Evolutionary conservation across 305 asterid genomes (phyloP), one percentile per base, ranked within the genome.

Genomic region (Fraxinus sp.): DNA sequence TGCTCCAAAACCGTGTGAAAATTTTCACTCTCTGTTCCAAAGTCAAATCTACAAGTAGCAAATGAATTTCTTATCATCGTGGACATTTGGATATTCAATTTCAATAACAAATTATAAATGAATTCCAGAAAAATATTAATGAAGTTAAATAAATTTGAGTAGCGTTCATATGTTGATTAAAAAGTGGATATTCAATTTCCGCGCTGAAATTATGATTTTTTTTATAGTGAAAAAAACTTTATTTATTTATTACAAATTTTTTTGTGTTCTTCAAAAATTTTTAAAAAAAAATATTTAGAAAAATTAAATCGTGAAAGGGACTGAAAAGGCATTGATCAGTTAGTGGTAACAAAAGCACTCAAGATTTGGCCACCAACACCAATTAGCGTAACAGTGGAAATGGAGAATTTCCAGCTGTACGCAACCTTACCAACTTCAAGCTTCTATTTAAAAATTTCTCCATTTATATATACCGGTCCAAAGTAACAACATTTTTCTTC

Each of bases 341-440:
- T 55, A n/a, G 64, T 55, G 66, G 26, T n/a, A 55, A n/a, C 10
- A 5, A 68, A 66, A 28, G 74, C 37, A 68, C 20, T 28, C 74
- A 68, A 68, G 18, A 68, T 68, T 68, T 68, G 74, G 74, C 36
- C 74, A 68, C 39, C 74, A 33, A 36, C 44, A 71, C 22, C 26
- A 71, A 33, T 18, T 71, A 70, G 75, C 44, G 16, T 13, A 16
- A 4, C 14, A 71, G 46, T 71, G 76, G 41, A 32, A 32, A 14
- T 30, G 8, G 10, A 32, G 75, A 70, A 70, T 32, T 28, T 68
- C 82, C 62, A 68, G 78, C 77, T 70, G 52, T 46, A 41, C 5
- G 41, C 76, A 74, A 37, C 68, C 81, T 36, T 62, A 84, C 84
- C 87, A 77, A 52, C 79, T 36, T 66, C 30, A 71, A 70, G 24